Evolutionary conservation across 208 protist genomes (phyloP), one percentile per base, ranked within the genome.

Genomic region (Acanthamoeba healyi): DNA sequence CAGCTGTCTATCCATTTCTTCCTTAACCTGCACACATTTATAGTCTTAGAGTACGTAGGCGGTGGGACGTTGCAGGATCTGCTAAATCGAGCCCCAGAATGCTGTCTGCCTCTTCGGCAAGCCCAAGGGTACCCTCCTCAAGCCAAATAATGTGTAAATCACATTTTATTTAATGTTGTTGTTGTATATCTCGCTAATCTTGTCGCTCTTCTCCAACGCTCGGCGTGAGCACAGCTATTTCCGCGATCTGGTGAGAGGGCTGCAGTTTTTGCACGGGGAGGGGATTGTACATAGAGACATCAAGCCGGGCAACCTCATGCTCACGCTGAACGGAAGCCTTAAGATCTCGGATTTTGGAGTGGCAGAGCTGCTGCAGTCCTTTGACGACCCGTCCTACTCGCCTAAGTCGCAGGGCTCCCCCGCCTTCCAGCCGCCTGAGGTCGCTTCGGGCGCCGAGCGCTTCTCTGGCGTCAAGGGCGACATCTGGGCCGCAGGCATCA

Each of bases 231-330:
- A 14, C 46, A 92, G 86, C 26, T 92, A 40, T 38, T 92, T 92
- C 44, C 38, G 49, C 26, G 86, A 92, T 72, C 86, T 92, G 19
- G 58, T 92, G 44, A 65, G 58, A 63, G 86, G 86, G 29, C 58
- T 92, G 3, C 40, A 92, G 38, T 92, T 44, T 72, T 36, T 92
- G 36, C 86, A 92, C 38, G 86, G 54, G 26, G 56, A 92, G 17
- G 86, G 86, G 36, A 72, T 92, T 92, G 86, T 92, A 74, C 86
- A 92, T 92, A 92, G 86, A 49, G 86, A 92, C 58, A 92, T 92
- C 54, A 92, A 92, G 58, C 86, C 86, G 24, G 86, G 86, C 29
- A 92, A 92, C 44, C 86, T 92, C 32, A 92, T 92, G 86, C 49
- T 92, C 54, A 92, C 86, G 36, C 36, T 54, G 32, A 32, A 65